Evolutionary conservation across 2,329 filamentous ascomycete genomes (phyloP).

Genomic region (Dactylella cylindrospora): DNA sequence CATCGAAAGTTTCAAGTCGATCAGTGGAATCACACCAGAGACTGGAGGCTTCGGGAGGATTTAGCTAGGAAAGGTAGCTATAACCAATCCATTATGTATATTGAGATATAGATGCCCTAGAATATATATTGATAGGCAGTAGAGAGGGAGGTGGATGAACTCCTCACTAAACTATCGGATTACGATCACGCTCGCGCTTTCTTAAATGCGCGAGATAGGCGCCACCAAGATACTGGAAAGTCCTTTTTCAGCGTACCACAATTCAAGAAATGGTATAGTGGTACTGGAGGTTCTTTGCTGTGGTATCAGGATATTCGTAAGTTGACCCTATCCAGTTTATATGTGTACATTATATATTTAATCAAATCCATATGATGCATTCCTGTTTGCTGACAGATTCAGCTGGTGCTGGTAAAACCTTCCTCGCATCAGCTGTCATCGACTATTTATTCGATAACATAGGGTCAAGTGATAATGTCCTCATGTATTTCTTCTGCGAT

Average conservation of each 20-base stretch:
- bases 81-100: too few species aligned
- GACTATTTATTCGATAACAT: constrained; percentile 1
- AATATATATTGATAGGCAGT: not conserved
- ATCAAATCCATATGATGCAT: not conserved
- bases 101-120: too few species aligned
- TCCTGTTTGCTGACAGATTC: not conserved
- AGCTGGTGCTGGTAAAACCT: constrained; percentile 8
- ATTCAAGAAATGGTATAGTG: constrained; percentile 7
- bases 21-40: not conserved
- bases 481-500: constrained; percentile 7
- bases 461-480: not conserved
- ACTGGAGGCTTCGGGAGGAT: constrained; percentile 5
- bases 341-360: too few species aligned
- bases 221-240: constrained; percentile 1
- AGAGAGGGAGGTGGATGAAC: constrained; percentile 1
- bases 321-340: too few species aligned
- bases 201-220: constrained; percentile 1
- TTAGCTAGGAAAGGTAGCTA: too few species aligned
- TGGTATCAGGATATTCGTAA: constrained; percentile 11
- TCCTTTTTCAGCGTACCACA: not conserved
- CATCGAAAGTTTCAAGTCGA: constrained; percentile 2
- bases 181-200: constrained; percentile 4
- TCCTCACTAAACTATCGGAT: not conserved
- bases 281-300: not conserved
- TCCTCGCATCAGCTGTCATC: constrained; percentile 4